These are phyloP conservation scores for Podospora tetraspora DNA, from an alignment of 495 filamentous ascomycete genomes.

Conservation along the genomic window DNA sequence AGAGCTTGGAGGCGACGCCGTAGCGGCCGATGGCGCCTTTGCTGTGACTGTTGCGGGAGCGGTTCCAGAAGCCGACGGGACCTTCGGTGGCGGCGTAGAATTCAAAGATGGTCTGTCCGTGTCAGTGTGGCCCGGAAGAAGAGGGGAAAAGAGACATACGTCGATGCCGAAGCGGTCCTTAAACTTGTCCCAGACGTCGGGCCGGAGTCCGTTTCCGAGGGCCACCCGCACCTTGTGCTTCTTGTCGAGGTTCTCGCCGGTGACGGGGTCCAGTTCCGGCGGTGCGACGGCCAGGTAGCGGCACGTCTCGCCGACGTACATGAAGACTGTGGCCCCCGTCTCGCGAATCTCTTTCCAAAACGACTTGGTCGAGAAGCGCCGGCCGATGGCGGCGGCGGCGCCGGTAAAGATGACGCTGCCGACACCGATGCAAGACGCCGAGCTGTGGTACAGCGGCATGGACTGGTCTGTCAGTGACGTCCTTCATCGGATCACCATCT, in stretches of 20 bases:
- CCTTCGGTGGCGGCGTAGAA: slow-evolving; percentile 92
- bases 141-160: not conserved
- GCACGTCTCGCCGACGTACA: slow-evolving; percentile 94
- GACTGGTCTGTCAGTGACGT: slow-evolving; percentile 42
- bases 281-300: slow-evolving; percentile 79
- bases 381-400: slow-evolving; percentile 65
- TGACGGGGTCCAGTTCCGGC: slow-evolving; percentile 56
- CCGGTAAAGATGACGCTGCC: slow-evolving; percentile 51
- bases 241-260: slow-evolving; percentile 68
- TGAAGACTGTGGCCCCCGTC: slow-evolving; percentile 70
- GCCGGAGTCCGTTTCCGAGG: slow-evolving; percentile 84
- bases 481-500: not conserved
- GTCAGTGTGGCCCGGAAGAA: too few relatives aligned
- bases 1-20: slow-evolving; percentile 52
- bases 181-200: slow-evolving; percentile 86
- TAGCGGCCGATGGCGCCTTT: slow-evolving; percentile 77
- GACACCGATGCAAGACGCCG: slow-evolving; percentile 67
- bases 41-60: slow-evolving; percentile 63
- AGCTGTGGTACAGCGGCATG: slow-evolving; percentile 93
- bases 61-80: slow-evolving; percentile 64
- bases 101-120: slow-evolving; percentile 58
- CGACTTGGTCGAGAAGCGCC: slow-evolving; percentile 70
- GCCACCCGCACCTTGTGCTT: slow-evolving; percentile 70
- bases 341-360: slow-evolving; percentile 77
- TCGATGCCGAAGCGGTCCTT: slow-evolving; percentile 80